These are phyloP conservation scores for Verticillium nonalfalfae DNA, from an alignment of 2,329 filamentous ascomycete genomes.

Conservation along the genomic window DNA sequence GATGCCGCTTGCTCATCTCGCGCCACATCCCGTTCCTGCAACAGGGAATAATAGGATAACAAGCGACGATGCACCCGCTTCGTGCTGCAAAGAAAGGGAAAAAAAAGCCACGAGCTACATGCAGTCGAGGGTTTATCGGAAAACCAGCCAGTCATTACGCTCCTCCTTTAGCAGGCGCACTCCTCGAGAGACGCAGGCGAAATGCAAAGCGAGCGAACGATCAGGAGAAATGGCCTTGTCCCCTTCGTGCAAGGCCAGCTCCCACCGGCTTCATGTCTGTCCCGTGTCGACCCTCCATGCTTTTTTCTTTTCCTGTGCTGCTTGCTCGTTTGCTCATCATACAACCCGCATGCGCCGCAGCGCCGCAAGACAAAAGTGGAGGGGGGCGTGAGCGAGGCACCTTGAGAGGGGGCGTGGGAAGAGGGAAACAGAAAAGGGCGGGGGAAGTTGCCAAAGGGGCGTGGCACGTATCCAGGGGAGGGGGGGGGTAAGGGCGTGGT, in stretches of 20 bases:
- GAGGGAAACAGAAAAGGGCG: not conserved
- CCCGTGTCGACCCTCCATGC: not conserved
- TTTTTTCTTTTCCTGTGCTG: not conserved
- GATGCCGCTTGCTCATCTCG: not conserved
- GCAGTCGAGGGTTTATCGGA: not conserved
- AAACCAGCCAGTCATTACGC: not conserved
- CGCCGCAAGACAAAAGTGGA: not conserved
- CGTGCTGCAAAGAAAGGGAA: not conserved
- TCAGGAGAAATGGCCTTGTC: not conserved
- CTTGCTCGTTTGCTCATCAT: not conserved
- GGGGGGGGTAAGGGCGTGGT: not conserved
- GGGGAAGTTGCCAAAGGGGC: not conserved
- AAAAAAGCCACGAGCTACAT: not conserved
- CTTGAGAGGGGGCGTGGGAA: not conserved
- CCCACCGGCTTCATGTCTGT: not conserved
- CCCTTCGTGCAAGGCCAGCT: not conserved
- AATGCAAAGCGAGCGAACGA: not conserved
- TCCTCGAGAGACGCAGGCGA: not conserved
- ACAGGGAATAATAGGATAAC: not conserved
- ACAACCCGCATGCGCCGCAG: not conserved
- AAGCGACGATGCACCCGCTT: not conserved
- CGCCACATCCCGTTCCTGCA: not conserved
- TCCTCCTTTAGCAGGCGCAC: not conserved
- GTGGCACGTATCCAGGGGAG: not conserved
- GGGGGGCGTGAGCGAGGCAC: not conserved